These are phyloP conservation scores for Lyophyllum decastes DNA, from an alignment of 768 basidiomycete species.

Conservation along the genomic window DNA sequence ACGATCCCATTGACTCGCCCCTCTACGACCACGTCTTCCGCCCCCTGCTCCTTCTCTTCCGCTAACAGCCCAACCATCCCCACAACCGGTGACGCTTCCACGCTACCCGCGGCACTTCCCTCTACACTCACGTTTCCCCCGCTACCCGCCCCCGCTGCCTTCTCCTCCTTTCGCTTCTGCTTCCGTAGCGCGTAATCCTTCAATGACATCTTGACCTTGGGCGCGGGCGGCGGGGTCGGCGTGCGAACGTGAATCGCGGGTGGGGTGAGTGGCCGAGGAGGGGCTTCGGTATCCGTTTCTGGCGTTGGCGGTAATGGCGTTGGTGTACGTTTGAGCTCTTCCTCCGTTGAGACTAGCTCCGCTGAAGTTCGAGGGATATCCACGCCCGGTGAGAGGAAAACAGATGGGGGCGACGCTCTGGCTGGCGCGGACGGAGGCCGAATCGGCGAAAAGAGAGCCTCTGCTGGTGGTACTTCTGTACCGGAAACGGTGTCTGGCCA, in stretches of 20 bases:
- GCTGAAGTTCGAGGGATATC: neutral
- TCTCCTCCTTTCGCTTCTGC: conserved; percentile 47
- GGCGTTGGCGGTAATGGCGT: neutral
- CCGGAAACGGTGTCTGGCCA: no score
- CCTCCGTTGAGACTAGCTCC: no score
- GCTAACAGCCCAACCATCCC: neutral
- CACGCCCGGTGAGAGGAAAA: no score
- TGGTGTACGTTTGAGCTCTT: neutral
- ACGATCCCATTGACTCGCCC: neutral
- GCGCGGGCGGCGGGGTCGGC: conserved; percentile 24
- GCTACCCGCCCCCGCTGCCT: conserved; percentile 1
- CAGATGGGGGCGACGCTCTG: no score
- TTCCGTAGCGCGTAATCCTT: conserved; percentile 59
- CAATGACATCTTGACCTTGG: conserved; percentile 58
- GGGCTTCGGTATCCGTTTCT: neutral
- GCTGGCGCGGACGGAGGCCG: no score
- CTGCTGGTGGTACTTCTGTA: neutral
- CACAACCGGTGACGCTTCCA: conserved; percentile 11
- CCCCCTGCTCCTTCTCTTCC: neutral
- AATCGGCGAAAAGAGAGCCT: neutral
- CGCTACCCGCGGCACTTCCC: neutral
- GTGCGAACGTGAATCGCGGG: neutral
- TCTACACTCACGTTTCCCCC: neutral
- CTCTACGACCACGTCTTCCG: neutral
- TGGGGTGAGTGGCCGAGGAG: neutral